Conservation (phyloP, 169 alveolate genomes). For the Plasmodium blacklocki region DNA sequence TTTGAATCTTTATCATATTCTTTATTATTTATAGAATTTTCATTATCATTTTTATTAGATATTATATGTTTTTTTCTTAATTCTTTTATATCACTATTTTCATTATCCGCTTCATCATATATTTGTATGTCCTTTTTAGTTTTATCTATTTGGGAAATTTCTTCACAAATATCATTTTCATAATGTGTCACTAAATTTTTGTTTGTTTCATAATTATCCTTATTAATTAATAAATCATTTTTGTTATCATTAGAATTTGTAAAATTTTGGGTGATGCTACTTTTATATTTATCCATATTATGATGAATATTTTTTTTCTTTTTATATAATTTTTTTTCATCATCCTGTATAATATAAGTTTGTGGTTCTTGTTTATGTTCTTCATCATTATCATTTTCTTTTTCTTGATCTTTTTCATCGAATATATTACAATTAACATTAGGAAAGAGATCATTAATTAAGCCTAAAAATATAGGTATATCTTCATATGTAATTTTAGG, state of each 20-base stretch:
- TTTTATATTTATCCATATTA: neutral
- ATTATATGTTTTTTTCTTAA: neutral
- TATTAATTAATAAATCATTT: neutral
- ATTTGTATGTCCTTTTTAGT: neutral
- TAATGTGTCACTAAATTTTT: neutral
- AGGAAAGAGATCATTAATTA: slow-evolving; percentile 96
- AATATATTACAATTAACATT: slow-evolving; percentile 75
- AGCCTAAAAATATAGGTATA: slow-evolving; percentile 94
- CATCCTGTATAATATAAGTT: neutral
- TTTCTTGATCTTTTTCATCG: slow-evolving; percentile 7
- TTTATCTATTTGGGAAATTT: neutral
- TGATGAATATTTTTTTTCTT: neutral
- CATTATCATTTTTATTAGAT: neutral
- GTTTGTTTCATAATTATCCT: neutral
- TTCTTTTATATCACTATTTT: neutral
- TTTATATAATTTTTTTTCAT: neutral
- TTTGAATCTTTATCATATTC: neutral
- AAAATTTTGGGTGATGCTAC: neutral
- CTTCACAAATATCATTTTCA: neutral
- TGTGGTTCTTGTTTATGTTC: neutral
- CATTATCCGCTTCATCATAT: neutral
- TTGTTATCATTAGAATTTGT: neutral
- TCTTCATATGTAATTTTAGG: slow-evolving; percentile 95
- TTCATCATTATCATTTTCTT: neutral
- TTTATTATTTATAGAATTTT: neutral